Evolutionary conservation across 1,284 basidiomycete genomes (phyloP), one percentile per base, ranked within the genome.

Genomic region (Tilletia setariae): DNA sequence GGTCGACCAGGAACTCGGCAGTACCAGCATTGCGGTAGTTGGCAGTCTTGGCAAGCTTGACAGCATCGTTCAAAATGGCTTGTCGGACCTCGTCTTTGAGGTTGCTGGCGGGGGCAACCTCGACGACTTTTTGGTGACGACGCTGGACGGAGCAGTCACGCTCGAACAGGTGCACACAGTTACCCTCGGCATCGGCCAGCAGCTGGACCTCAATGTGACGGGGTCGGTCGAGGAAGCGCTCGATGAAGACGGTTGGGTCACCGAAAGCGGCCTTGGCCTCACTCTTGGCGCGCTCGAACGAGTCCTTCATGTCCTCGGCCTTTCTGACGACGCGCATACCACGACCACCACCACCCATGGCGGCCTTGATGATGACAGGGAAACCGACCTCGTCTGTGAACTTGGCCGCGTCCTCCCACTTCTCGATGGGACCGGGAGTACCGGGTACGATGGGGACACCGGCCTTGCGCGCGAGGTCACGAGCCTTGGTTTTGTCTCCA

Each of bases 81-180:
- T 94, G 90, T 68, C 95, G 90, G 70, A 95, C 87, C 78, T 93
- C 90, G 74, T 98, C 94, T 59, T 91, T 89, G 65, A 98, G 88
- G 83, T 96, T 92, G 62, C 91, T 93, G 25, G 96, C 95, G 42
- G 96, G 96, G 0, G 96, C 96, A 63, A 98, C 93, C 85, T 99
- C 96, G 73, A 99, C 96, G 73, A 98, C 94, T 85, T 98, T 98
- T 84, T 98, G 95, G 85, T 98, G 94, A 72, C 95, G 88, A 76
- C 95, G 87, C 84, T 98, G 95, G 32, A 98, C 95, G 32, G 95
- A 98, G 84, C 95, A 98, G 84, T 98, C 95, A 83, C 95, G 93
- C 84, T 98, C 95, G 78, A 96, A 98, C 44, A 98, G 88, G 84
- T 98, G 94, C 73, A 98, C 92, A 46, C 91, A 91, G 86, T 97